phyloP scores from a whole-genome alignment of 2,329 filamentous ascomycete genomes.

The Hypoxylon sp. region DNA sequence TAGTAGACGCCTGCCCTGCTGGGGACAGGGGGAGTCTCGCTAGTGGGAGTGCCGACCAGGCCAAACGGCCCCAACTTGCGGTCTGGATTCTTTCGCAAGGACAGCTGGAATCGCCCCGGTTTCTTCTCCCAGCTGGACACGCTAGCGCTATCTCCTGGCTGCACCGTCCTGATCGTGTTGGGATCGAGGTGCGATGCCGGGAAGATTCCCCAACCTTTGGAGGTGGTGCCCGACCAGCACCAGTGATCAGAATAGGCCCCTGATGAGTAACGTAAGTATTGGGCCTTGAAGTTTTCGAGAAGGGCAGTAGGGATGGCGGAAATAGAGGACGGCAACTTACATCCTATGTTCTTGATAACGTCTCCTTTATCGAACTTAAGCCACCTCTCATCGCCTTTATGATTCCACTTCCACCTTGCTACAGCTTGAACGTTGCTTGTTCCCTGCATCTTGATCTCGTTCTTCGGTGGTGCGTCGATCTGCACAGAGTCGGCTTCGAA shows the following conservation, averaged over 20 bases:
- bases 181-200: constrained; percentile 47
- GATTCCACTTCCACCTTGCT: constrained; percentile 62
- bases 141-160: constrained; percentile 41
- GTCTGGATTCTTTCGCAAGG: constrained; percentile 40
- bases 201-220: constrained; percentile 47
- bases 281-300: constrained; percentile 1
- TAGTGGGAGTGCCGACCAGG: constrained; percentile 27
- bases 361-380: constrained; percentile 73
- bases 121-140: constrained; percentile 46
- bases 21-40: constrained; percentile 29
- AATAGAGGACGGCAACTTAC: constrained; percentile 36
- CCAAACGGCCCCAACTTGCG: constrained; percentile 34
- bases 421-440: constrained; percentile 58
- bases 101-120: constrained; percentile 43
- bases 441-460: constrained; percentile 57
- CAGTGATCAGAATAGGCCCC: constrained; percentile 47
- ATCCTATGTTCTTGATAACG: constrained; percentile 67
- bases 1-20: constrained; percentile 37
- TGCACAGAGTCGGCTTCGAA: constrained; percentile 59
- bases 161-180: constrained; percentile 38
- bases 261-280: constrained; percentile 22
- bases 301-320: background rate
- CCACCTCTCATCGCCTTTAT: constrained; percentile 59
- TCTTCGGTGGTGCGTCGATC: constrained; percentile 56
- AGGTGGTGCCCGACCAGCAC: constrained; percentile 48